Evolutionary conservation across 331 rosid species (phyloP), one percentile per base, ranked within the genome.

Genomic region (Prunus yedoensis): DNA sequence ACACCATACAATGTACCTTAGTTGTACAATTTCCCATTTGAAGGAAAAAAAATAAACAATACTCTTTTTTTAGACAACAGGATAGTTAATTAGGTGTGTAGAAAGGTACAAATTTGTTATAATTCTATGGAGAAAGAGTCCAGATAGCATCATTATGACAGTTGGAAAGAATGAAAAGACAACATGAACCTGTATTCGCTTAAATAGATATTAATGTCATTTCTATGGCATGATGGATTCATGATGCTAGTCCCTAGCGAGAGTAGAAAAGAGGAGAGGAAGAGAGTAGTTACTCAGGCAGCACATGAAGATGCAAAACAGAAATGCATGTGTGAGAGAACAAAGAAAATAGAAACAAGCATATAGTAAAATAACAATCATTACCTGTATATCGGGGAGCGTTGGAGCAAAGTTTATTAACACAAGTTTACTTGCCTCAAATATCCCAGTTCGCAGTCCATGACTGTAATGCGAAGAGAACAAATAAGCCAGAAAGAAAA

Each of bases 401-500:
- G 93, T 88, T n/a, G 99, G 99, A 77, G 98, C 97, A 77, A 95
- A 30, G 82, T 95, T 91, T 85, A 91, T 76, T 77, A 95, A 77
- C 70, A 95, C 83, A 77, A 92, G 85, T 87, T 88, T 91, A 84
- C 97, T 95, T 43, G 97, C 98, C 87, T 95, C 99, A 86, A 87
- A 92, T 78, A 95, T 88, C 84, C 99, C 99, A 81, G 99, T 95
- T 76, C 99, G 96, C 80, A 95, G 79, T 50, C 97, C 99, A 80
- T 95, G 99, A 87, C 99, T 95, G 84, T 86, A 92, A 80, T 54
- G 53, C 69, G 73, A 87, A 81, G 67, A 78, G 74, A 78, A 75
- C 50, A 50, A 38, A 74, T 89, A 32, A 90, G 83, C 77, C 80
- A 76, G 78, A 79, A 45, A 53, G 56, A 71, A 51, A 68, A 65